Base-by-base conservation (phyloP, 1,139 yeast species). In the Geotrichum siamense region DNA sequence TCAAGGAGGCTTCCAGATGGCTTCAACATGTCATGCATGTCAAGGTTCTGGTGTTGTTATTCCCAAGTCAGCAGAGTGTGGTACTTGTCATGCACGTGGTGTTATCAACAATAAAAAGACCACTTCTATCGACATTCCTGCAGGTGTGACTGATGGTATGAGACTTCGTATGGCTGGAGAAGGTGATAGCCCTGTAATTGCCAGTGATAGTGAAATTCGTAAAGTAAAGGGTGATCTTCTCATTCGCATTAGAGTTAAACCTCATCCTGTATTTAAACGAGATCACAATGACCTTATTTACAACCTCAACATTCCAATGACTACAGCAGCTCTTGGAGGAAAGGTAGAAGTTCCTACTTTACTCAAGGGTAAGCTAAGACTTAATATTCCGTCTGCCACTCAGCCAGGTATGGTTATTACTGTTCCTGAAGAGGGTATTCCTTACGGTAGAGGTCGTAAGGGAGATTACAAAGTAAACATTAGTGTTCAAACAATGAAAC, bases 291-390 rank as follows among this genome's bases (percentile, higher is more conserved):
- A 82, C 56, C 72, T 91, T 51, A 63, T 82, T 47, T 74, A 78
- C 56, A 69, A 72, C 29, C 78, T 80, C 42, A 77, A 77, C 38
- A 78, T 91, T 44, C 82, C 93, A 39, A 84, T 87, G 79, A 91
- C 98, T 1, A 91, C 98, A 0, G 98, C 98, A 2, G 91, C 96
- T 0, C 70, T 91, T 40, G 99, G 99, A 48, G 99, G 99, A 28
- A 79, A 78, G 43, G 74, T 91, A 23, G 76, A 82, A 38, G 78
- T 91, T 12, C 97, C 97, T 30, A 89, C 97, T 0, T 74, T 91
- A 28, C 87, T 81, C 53, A 87, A 85, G 4, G 78, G 76, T 32
- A 63, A 60, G 37, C 70, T 93, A 49, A 82, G 87, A 61, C 67
- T 91, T 47, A 84, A 79, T 62, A 79, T 93, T n/a, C 79, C 94